phyloP scores from a whole-genome alignment of 1,284 basidiomycete genomes.

The Irpex sp. region DNA sequence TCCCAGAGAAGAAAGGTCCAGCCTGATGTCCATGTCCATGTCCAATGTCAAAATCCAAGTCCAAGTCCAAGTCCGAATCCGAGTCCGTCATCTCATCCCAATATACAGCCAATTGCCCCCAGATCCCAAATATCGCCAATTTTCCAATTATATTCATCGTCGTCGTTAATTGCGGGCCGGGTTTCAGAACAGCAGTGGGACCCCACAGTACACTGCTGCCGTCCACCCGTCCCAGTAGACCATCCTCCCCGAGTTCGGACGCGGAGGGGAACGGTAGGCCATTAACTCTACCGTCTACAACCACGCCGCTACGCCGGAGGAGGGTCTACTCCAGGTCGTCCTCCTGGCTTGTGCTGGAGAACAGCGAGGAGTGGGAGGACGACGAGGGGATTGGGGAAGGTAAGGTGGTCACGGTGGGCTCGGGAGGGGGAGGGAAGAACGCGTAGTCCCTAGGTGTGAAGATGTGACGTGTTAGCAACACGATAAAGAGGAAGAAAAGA shows the following conservation, averaged over 20 bases:
- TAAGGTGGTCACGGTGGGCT: neutral
- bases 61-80: neutral
- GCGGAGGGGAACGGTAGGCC: neutral
- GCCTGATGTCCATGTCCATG: neutral
- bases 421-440: neutral
- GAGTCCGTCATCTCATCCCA: neutral
- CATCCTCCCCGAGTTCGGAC: neutral
- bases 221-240: neutral
- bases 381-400: neutral
- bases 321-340: neutral
- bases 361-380: neutral
- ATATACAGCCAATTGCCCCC: neutral
- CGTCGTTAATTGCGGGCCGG: too few relatives aligned
- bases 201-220: neutral
- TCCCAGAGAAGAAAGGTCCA: neutral
- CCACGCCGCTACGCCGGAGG: neutral
- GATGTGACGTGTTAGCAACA: neutral
- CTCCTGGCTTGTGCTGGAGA: neutral
- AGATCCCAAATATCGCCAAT: neutral
- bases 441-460: neutral
- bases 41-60: neutral
- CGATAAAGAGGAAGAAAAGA: neutral
- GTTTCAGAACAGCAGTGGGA: neutral
- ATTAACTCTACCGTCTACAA: neutral
- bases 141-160: neutral